Base-by-base conservation (phyloP, 768 basidiomycete species). In the Leucocoprinus sp. region DNA sequence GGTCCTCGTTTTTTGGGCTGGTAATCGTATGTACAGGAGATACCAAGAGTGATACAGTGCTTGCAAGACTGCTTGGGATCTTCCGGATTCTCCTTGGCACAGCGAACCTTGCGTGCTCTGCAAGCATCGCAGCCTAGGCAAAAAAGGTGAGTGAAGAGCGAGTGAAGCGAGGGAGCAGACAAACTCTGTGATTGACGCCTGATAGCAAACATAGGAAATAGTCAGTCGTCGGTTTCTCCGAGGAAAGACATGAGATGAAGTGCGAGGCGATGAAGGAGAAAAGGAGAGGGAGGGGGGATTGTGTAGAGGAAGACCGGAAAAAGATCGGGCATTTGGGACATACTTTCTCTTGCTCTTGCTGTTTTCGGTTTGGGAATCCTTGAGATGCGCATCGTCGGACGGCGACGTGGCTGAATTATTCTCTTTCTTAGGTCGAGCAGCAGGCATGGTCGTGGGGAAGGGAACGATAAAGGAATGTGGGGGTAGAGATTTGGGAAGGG, bases 1-100 rank as follows among this genome's bases (percentile, higher is more conserved):
- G 92, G 92, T 0, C 92, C 92, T 45, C 92, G 71, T 64, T 93
- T 93, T 71, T 92, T 92, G 15, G 92, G 92, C 59, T 88, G 85
- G 60, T 93, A 93, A 58, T 90, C 85, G 54, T 93, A 95, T 1
- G 86, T 91, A 61, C 92, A 93, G 4, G 80, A 75, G 39, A 92
- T 84, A 15, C 80, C 83, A 40, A 93, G 77, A 0, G 83, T 74
- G 54, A 84, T 70, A 60, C 89, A 93, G 58, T 92, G 89, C 59
- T 87, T 91, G 83, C 89, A 92, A 6, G 83, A 72, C 52, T 79
- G 79, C 61, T 82, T 84, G 8, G 76, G 68, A 57, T 86, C 84
- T 51, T 86, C 84, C 19, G 80, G 75, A 54, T 82, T 82, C 57
- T 91, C 89, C 51, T 83, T 71, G 5, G 83, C 82, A 56, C 88